Evolutionary conservation across 2,329 filamentous ascomycete genomes (phyloP), one percentile per base, ranked within the genome.

Genomic region (Aspergillus ibericus): DNA sequence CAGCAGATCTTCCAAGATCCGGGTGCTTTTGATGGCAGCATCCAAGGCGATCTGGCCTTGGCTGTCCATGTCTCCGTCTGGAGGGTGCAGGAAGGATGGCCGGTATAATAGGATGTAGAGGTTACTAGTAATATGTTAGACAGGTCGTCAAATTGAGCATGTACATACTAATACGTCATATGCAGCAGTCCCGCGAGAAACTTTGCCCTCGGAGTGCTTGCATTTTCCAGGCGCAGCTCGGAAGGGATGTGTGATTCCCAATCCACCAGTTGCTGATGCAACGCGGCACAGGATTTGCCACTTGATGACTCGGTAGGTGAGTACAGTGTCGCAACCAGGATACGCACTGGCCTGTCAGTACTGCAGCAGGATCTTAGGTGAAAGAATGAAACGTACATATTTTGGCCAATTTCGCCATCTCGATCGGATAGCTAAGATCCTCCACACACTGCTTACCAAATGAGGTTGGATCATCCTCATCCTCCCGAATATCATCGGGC

Each of bases 1-100:
- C 0, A 82, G 70, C 72, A 82, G 75, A 54, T 82, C 80, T 56
- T 82, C 80, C 1, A 81, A 68, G 29, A 82, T 81, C 1, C 79
- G 71, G 0, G 78, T 79, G 55, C 75, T 81, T 34, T 75, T 74
- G 4, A 76, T 75, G 3, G 80, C 80, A 4, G 79, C 80, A 59
- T 80, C 76, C 4, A 82, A 58, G 0, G 79, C 79, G 9, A 78
- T 65, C 27, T 73, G 74, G 1, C 78, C 75, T 12, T 56, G 20
- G 29, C 77, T 74, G 0, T 64, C 62, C 6, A 68, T 65, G 13
- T 70, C 63, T n/a, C 71, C 68, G 5, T 63, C 59, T 4, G 65
- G 63, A 0, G 69, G 64, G 38, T 75, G 66, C n/a, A 81, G 67
- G 50, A 79, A 81, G 6, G 70, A 73, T 0, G 75, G 74, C 22